Evolutionary conservation across 164 flowering plant genomes (phyloP), one percentile per base, ranked within the genome.

Genomic region (Paratinospora sagittata): DNA sequence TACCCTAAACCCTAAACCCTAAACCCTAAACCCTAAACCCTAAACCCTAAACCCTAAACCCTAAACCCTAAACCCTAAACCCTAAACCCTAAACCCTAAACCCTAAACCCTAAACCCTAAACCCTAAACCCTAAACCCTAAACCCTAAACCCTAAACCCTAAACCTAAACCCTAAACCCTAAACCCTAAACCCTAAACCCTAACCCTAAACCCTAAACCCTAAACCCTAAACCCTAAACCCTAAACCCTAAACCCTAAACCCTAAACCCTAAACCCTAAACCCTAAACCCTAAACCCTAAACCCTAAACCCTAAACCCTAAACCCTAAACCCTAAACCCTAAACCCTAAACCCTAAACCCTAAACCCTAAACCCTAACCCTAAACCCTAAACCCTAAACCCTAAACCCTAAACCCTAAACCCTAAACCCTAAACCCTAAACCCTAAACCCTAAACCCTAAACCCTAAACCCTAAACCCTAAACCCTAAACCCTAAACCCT

Each of bases 401-500:
- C 63, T 60, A 60, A 60, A 60, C 63, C 63, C 63, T 60, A 60
- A 60, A 60, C 63, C 63, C 63, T 60, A 60, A 60, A 60, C 63
- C 63, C n/a, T n/a, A 14, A 60, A 60, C 19, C 63, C 63, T 60
- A 60, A 60, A 60, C 63, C 63, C 63, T 60, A 60, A 60, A 60
- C 63, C 63, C 24, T 14, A 60, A 60, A 16, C 63, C 63, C 24
- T 14, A 60, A 60, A 16, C 63, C 63, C 24, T 14, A 60, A 60
- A 16, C 63, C 63, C 69, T 45, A 72, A 72, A 64, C 69, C 72
- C 72, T 49, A 68, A 45, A 63, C 69, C 74, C 67, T 49, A 65
- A 72, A 64, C 69, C 74, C 34, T 45, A 72, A 72, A 61, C 74
- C 74, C 34, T 27, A 72, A 72, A 61, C 74, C 74, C 34, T 45